A percentile compares a stretch with the other conserved stretches of the same genome.
phyloP scores from a whole-genome alignment of 2,329 filamentous ascomycete species.

The Colletotrichum sp. region DNA sequence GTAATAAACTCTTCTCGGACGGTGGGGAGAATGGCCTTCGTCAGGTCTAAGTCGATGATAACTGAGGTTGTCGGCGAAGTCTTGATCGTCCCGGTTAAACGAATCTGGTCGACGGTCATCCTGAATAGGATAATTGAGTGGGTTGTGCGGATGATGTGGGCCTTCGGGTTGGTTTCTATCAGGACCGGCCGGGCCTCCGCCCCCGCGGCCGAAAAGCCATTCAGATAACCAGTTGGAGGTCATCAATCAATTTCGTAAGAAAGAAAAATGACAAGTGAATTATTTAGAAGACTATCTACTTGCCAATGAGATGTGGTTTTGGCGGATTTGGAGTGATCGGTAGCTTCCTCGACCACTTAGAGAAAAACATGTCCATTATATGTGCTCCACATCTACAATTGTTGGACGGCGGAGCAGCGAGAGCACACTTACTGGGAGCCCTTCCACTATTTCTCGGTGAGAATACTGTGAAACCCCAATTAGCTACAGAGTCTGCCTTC shows the following conservation, averaged over 20 bases:
- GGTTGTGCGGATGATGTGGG: neutral
- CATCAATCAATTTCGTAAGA: neutral
- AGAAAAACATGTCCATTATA: neutral
- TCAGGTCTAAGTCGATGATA: neutral
- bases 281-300: accelerated
- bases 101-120: neutral
- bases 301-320: neutral
- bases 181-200: neutral
- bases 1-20: neutral
- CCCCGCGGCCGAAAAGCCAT: neutral
- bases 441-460: neutral
- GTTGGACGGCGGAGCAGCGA: neutral
- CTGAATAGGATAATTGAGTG: neutral
- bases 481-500: neutral
- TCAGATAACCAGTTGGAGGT: neutral
- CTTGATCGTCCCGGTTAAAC: neutral
- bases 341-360: neutral
- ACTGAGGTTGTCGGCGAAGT: neutral
- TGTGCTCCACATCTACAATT: neutral
- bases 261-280: accelerated
- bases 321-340: neutral
- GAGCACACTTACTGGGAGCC: neutral
- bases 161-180: neutral
- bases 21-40: neutral
- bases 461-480: neutral